Percentiles rank a stretch among this genome's conserved stretches.
Evolutionary conservation across 495 filamentous ascomycete genomes (phyloP).

Genomic region (Penicillium atrosanguineum): DNA sequence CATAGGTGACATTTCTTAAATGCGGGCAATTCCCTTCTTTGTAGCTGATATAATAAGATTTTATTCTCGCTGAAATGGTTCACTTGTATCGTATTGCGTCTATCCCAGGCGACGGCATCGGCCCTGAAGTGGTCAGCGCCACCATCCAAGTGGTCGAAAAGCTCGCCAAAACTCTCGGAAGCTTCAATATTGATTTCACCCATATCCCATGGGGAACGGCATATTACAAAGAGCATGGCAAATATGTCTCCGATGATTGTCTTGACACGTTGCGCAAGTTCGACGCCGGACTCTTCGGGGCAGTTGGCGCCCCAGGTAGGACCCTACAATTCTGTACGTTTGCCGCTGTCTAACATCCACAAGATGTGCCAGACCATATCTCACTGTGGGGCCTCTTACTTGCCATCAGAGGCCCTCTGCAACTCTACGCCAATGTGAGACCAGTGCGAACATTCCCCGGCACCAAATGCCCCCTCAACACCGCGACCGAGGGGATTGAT

Average conservation of each 20-base stretch:
- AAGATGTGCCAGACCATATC: slow-evolving; percentile 51
- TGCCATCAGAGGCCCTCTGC: slow-evolving; percentile 47
- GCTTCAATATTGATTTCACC: slow-evolving; percentile 37
- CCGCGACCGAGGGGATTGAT: slow-evolving; percentile 35
- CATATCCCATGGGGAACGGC: slow-evolving; percentile 41
- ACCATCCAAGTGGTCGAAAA: slow-evolving; percentile 35
- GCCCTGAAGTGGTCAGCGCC: slow-evolving; percentile 39
- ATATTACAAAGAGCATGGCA: slow-evolving; percentile 40
- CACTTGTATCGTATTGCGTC: slow-evolving; percentile 35
- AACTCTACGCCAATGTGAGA: slow-evolving; percentile 52
- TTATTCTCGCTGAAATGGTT: slow-evolving; percentile 3
- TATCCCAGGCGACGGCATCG: slow-evolving; percentile 45
- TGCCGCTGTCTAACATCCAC: not conserved
- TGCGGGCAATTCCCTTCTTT: not conserved
- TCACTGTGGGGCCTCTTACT: slow-evolving; percentile 50
- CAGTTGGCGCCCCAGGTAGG: slow-evolving; percentile 42
- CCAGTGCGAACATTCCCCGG: slow-evolving; percentile 45
- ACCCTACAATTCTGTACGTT: not conserved
- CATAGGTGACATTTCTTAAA: not conserved
- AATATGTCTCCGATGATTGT: slow-evolving; percentile 40
- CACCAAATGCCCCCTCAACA: slow-evolving; percentile 40
- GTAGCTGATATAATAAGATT: not conserved
- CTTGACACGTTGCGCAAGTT: slow-evolving; percentile 37
- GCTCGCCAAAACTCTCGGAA: slow-evolving; percentile 27
- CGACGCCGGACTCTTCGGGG: slow-evolving; percentile 47